These are phyloP conservation scores for Plasmodium sp. DNA, from an alignment of 169 alveolate genomes.

Conservation along the genomic window DNA sequence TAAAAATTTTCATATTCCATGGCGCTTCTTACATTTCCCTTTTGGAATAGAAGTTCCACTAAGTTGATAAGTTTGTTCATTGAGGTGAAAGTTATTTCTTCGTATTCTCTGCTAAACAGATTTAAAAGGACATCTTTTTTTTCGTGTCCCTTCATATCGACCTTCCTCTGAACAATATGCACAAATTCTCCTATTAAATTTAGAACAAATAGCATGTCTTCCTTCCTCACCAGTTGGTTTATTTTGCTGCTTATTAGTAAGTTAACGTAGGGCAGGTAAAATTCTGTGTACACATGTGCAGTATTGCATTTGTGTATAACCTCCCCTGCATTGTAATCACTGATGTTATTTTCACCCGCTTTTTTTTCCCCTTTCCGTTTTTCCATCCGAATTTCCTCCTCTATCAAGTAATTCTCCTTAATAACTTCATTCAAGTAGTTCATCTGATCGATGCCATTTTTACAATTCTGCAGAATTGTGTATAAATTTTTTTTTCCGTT, in stretches of 20 bases:
- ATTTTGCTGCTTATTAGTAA: slow-evolving; percentile 38
- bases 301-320: not conserved
- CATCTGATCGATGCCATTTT: slow-evolving; percentile 43
- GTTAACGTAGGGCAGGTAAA: slow-evolving; percentile 45
- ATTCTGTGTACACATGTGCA: slow-evolving; percentile 35
- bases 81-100: slow-evolving; percentile 66
- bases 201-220: slow-evolving; percentile 39
- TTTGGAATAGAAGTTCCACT: slow-evolving; percentile 44
- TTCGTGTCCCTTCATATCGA: not conserved
- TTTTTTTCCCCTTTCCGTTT: not conserved
- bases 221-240: slow-evolving; percentile 36
- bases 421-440: slow-evolving; percentile 23
- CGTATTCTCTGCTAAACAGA: slow-evolving; percentile 50
- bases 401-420: not conserved
- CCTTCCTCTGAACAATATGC: slow-evolving; percentile 9
- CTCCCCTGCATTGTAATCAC: not conserved
- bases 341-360: not conserved
- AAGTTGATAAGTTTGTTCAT: slow-evolving; percentile 46
- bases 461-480: slow-evolving; percentile 26
- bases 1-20: slow-evolving; percentile 8
- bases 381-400: not conserved
- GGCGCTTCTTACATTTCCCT: slow-evolving; percentile 1
- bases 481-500: slow-evolving; percentile 20
- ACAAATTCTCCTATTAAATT: slow-evolving; percentile 65
- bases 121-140: slow-evolving; percentile 41